A percentile compares a stretch with the other conserved stretches of the same genome.
phyloP scores from a whole-genome alignment of 805 yeast species.

The Candida ponderosae region DNA sequence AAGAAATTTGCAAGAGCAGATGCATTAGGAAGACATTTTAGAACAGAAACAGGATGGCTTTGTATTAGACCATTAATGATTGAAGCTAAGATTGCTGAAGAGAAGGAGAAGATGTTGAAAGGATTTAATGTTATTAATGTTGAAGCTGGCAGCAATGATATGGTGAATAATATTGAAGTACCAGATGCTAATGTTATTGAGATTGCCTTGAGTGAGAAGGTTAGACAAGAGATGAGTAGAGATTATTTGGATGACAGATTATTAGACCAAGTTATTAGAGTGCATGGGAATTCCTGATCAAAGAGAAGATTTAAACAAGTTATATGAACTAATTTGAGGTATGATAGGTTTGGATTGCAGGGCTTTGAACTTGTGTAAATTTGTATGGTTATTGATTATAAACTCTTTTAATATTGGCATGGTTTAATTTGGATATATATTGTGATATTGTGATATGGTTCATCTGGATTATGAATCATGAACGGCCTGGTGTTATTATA shows the following conservation, averaged over 20 bases:
- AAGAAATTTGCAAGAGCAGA: conserved; percentile 70
- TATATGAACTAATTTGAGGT: no score
- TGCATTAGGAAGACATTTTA: conserved; percentile 67
- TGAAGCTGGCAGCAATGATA: background rate
- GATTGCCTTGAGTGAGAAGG: background rate
- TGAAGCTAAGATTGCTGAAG: conserved; percentile 28
- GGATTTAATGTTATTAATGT: no score
- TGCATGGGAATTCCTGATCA: background rate
- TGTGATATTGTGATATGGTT: no score
- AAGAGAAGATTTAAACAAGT: no score
- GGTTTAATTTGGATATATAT: no score
- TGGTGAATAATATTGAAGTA: no score
- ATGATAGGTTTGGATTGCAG: no score
- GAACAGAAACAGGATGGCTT: conserved; percentile 66
- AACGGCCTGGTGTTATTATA: no score
- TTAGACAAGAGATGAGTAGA: background rate
- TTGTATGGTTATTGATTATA: no score
- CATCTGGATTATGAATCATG: no score
- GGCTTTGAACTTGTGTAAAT: no score
- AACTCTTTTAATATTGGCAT: no score
- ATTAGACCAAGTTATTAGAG: background rate
- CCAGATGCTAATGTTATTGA: background rate
- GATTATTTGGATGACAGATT: background rate
- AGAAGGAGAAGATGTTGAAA: background rate
- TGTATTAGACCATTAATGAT: conserved; percentile 61